Conservation (phyloP, 148 eudicot species). For the Vaccinium darrowii region DNA sequence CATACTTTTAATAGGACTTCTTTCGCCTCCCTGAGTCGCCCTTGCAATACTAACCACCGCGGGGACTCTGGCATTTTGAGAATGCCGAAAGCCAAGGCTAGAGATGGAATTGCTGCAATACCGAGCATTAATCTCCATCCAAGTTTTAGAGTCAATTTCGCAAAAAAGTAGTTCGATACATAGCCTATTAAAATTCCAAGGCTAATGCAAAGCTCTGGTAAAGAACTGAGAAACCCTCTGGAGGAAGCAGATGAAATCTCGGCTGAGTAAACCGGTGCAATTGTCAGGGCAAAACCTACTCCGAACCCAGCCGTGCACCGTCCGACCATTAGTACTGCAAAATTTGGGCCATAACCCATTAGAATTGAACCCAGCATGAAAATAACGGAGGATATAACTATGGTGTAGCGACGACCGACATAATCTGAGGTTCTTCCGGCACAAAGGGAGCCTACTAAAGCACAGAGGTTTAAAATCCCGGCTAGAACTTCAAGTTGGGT, state of each 20-base stretch:
- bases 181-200: conserved; percentile 66
- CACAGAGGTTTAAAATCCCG: conserved; percentile 68
- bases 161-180: conserved; percentile 50
- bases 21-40: conserved; percentile 53
- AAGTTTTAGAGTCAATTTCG: conserved; percentile 34
- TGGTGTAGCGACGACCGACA: conserved; percentile 72
- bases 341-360: conserved; percentile 73
- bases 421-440: conserved; percentile 75
- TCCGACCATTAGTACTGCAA: conserved; percentile 46
- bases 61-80: conserved; percentile 28
- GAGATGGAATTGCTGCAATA: conserved; percentile 55
- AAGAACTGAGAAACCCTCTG: conserved; percentile 63
- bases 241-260: conserved; percentile 64
- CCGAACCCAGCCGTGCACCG: conserved; percentile 74
- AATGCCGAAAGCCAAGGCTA: conserved; percentile 23
- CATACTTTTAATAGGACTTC: conserved; percentile 33
- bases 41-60: conserved; percentile 69
- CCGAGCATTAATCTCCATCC: conserved; percentile 89
- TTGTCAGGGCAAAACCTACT: conserved; percentile 77
- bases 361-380: conserved; percentile 66
- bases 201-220: conserved; percentile 71
- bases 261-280: conserved; percentile 74
- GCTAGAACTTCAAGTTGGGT: conserved; percentile 52
- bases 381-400: conserved; percentile 44
- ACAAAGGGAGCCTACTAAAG: conserved; percentile 56